Percentiles rank a stretch among this genome's conserved stretches.
Conservation (phyloP, 352 stramenopile species). For the Hyphochytrium catenoides region DNA sequence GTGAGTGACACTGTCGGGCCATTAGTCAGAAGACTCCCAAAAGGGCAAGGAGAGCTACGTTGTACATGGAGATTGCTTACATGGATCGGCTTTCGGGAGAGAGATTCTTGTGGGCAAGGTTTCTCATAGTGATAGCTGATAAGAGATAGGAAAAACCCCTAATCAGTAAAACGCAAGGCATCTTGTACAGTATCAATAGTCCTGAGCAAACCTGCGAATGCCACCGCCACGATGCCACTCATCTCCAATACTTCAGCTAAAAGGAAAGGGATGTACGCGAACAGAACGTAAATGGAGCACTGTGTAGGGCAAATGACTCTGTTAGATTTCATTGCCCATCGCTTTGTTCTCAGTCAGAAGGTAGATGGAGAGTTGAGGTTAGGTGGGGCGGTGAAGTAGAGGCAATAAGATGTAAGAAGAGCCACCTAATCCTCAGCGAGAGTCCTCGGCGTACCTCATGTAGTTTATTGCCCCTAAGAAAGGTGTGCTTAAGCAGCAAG, state of each 20-base stretch:
- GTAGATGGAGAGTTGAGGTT: too few relatives aligned
- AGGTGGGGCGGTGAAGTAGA: too few relatives aligned
- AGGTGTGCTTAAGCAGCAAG: constrained; percentile 67
- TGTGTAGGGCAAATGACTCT: too few relatives aligned
- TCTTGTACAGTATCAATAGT: too few relatives aligned
- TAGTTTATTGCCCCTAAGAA: constrained; percentile 53
- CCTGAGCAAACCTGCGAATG: constrained; percentile 70
- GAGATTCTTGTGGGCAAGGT: constrained; percentile 67
- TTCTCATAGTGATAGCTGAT: constrained; percentile 49
- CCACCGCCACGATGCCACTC: constrained; percentile 75
- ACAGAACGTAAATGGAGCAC: constrained; percentile 59
- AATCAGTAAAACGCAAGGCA: too few relatives aligned
- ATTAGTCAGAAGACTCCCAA: neutral
- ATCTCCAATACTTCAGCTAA: constrained; percentile 39
- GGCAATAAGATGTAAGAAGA: too few relatives aligned
- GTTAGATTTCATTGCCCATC: too few relatives aligned
- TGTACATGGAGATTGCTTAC: constrained; percentile 15
- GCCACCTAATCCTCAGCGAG: too few relatives aligned
- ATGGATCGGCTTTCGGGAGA: constrained; percentile 39
- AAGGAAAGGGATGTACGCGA: constrained; percentile 51
- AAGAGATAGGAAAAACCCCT: neutral
- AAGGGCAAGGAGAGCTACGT: neutral
- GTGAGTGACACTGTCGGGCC: constrained; percentile 1
- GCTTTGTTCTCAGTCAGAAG: too few relatives aligned
- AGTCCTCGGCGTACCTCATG: constrained; percentile 60